Percentiles rank a stretch among this genome's conserved stretches.
Conservation (phyloP, 257 asterid species). For the Lithospermum erythrorhizon region DNA sequence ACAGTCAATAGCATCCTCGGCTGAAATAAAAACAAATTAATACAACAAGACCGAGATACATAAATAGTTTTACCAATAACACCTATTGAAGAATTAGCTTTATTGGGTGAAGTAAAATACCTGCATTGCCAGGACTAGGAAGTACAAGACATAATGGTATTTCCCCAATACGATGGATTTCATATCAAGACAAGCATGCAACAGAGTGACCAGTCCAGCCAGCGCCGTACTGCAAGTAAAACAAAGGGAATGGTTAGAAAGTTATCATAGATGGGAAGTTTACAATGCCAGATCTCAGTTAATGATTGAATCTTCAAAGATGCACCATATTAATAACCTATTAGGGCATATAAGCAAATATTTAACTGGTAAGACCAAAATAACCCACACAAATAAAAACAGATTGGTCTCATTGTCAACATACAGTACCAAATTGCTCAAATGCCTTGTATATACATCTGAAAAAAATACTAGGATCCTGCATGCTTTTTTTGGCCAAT, state of each 20-base stretch:
- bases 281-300: background rate
- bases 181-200: conserved; percentile 85
- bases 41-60: too few relatives aligned
- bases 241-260: background rate
- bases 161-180: conserved; percentile 77
- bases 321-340: too few relatives aligned
- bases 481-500: too few relatives aligned
- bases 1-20: conserved; percentile 94
- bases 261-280: background rate
- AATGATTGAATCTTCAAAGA: background rate
- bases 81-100: background rate
- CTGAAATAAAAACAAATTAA: conserved; percentile 17
- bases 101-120: conserved; percentile 18
- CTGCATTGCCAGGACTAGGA: conserved; percentile 91
- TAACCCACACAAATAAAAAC: too few relatives aligned
- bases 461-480: too few relatives aligned
- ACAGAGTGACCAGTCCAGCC: conserved; percentile 68
- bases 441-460: too few relatives aligned
- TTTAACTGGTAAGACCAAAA: background rate
- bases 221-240: conserved; percentile 51
- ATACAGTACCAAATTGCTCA: too few relatives aligned
- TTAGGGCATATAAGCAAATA: background rate
- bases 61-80: background rate
- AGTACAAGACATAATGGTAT: conserved; percentile 76
- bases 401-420: too few relatives aligned